These are phyloP conservation scores for Centella asiatica DNA, from an alignment of 129 eudicot species.

Conservation along the genomic window DNA sequence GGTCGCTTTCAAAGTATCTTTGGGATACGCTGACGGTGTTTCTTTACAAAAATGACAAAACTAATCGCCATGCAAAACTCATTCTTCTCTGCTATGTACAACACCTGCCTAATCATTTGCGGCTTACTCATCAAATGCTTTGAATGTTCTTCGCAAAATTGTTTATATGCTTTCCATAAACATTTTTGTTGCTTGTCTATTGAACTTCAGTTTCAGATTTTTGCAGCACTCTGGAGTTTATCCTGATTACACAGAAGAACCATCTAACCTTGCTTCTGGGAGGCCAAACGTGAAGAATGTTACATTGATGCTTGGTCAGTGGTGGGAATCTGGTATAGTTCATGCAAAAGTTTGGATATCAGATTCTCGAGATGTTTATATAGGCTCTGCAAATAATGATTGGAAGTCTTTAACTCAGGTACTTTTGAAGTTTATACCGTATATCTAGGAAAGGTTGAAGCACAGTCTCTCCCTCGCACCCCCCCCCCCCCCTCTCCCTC, in stretches of 20 bases:
- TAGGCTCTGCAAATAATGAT: slow-evolving; percentile 93
- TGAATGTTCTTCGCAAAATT: background rate
- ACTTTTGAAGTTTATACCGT: background rate
- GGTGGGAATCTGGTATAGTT: slow-evolving; percentile 87
- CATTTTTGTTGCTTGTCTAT: background rate
- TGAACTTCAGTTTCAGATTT: slow-evolving; percentile 35
- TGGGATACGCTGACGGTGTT: no score
- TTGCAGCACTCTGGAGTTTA: slow-evolving; percentile 86
- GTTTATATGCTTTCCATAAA: background rate
- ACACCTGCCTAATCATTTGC: no score
- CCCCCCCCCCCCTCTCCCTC: no score
- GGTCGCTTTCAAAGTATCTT: no score
- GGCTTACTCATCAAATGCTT: background rate
- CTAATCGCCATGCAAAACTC: no score
- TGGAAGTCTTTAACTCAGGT: slow-evolving; percentile 99
- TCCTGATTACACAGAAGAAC: slow-evolving; percentile 76
- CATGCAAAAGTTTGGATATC: slow-evolving; percentile 95
- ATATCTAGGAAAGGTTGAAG: background rate
- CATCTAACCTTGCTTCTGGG: slow-evolving; percentile 67
- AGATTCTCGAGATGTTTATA: slow-evolving; percentile 62
- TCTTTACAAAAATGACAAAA: no score
- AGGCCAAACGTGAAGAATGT: slow-evolving; percentile 72
- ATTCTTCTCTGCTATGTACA: no score
- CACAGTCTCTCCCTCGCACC: background rate
- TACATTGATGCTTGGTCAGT: slow-evolving; percentile 51